Base-by-base conservation (phyloP, 2,329 filamentous ascomycete species). In the Aspergillus niger region DNA sequence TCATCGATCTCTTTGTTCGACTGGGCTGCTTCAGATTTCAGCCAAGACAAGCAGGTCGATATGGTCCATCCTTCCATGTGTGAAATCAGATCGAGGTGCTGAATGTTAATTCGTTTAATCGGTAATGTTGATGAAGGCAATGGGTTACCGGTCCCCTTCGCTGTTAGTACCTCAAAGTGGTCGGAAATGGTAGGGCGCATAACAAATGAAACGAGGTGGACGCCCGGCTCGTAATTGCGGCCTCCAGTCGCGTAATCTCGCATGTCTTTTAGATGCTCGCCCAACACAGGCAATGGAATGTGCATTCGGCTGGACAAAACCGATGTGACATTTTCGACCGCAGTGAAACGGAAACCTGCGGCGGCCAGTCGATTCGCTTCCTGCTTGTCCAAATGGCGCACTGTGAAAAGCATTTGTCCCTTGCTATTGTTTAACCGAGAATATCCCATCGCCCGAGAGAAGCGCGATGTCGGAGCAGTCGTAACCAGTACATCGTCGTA, bases 401-500 rank as follows among this genome's bases (percentile, higher is more conserved):
- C 89, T 8, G 96, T 83, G 68, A 96, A 92, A 73, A 97, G 85
- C 49, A 96, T 82, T 57, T 93, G 91, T 0, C 92, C 92, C 61
- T 87, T 87, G 3, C 89, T 89, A 39, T 74, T 61, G 63, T 70
- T 58, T 13, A 68, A 59, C 24, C 67, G 67, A 17, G 64, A 70
- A 28, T 71, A 69, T 52, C 67, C 70, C 65, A 71, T 70, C 2
- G 69, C 69, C 2, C 63, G 63, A 32, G 68, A 69, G 43, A 72
- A 60, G 41, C 69, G 67, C 3, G 71, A 76, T 3, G 71, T 65
- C 2, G 74, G 70, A 0, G 74, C 73, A 5, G 85, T 89, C 0
- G 91, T 94, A 1, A 84, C 81, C 22, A 93, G 76, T 6, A 95
- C 89, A 66, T 91, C 87, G 64, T 94, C 89, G 78, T 90, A 94